Conservation (phyloP, 805 yeast species). For the Yamadazyma insecticola region DNA sequence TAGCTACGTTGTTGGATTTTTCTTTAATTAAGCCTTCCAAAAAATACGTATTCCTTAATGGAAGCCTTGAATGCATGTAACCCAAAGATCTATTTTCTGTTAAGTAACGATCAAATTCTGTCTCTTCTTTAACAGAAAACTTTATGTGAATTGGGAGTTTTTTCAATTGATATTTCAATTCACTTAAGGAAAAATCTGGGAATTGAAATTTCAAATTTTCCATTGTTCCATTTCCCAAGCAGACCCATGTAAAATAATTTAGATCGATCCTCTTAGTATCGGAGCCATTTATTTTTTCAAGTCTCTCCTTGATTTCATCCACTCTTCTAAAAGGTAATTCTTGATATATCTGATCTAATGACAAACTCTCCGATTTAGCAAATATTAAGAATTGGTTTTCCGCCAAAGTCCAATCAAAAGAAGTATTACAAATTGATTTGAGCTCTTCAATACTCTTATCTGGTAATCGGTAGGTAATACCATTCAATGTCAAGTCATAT, state of each 20-base stretch:
- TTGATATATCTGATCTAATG: conserved; percentile 3
- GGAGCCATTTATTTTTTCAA: no score
- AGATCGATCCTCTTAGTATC: no score
- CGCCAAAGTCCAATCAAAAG: conserved; percentile 4
- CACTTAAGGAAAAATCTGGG: no score
- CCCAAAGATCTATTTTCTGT: conserved; percentile 12
- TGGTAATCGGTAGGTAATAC: conserved; percentile 6
- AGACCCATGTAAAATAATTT: no score
- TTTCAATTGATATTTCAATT: no score
- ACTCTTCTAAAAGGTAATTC: conserved; percentile 10
- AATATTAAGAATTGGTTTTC: conserved; percentile 3
- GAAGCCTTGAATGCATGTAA: conserved; percentile 17
- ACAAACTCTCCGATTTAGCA: conserved; percentile 1
- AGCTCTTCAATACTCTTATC: conserved; percentile 9
- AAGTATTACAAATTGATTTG: background rate
- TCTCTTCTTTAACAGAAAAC: no score
- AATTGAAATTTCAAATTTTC: no score
- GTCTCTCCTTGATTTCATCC: conserved; percentile 3
- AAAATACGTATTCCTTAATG: conserved; percentile 6
- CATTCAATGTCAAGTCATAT: conserved; percentile 9
- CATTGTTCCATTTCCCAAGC: no score
- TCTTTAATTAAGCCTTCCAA: conserved; percentile 1
- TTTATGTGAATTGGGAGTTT: no score
- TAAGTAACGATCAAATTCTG: no score
- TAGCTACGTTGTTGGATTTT: no score